A percentile compares a stretch with the other conserved stretches of the same genome.
Evolutionary conservation across 768 basidiomycete genomes (phyloP).

Genomic region (Baorangia bicolor): DNA sequence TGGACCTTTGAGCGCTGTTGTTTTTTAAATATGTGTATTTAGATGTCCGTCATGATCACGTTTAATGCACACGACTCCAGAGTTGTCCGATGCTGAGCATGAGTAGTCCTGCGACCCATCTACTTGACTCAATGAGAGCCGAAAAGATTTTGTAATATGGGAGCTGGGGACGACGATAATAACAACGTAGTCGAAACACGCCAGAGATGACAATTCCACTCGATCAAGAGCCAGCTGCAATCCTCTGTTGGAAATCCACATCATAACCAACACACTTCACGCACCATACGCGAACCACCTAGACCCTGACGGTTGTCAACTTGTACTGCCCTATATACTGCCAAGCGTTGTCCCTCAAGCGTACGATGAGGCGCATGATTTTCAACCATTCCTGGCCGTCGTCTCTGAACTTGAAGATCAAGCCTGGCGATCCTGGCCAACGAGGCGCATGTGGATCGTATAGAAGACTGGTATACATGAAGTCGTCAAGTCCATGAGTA

Average conservation of each 20-base stretch:
- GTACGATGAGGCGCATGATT: constrained; percentile 15
- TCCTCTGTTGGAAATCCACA: constrained; percentile 10
- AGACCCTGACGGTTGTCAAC: neutral
- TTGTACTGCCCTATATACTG: constrained; percentile 18
- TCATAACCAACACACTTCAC: constrained; percentile 13
- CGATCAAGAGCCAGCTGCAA: neutral
- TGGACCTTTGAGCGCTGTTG: neutral
- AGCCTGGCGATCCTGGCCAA: constrained; percentile 13
- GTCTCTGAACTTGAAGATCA: constrained; percentile 9
- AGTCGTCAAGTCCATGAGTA: constrained; percentile 13
- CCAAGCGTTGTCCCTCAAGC: constrained; percentile 3
- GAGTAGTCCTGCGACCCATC: neutral
- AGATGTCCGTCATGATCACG: constrained; percentile 4
- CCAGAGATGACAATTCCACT: neutral
- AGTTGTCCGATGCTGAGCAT: neutral
- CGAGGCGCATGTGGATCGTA: constrained; percentile 11
- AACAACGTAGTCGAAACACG: too few relatives aligned
- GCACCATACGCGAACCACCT: constrained; percentile 8
- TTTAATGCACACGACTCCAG: neutral
- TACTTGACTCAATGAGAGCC: neutral
- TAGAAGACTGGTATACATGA: constrained; percentile 10
- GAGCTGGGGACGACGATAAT: neutral
- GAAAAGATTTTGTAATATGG: neutral
- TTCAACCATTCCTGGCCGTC: constrained; percentile 7
- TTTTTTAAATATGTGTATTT: constrained; percentile 29